Percentiles rank a stretch among this genome's conserved stretches.
phyloP scores from a whole-genome alignment of 148 eudicot genomes.

The Fagopyrum esculentum region DNA sequence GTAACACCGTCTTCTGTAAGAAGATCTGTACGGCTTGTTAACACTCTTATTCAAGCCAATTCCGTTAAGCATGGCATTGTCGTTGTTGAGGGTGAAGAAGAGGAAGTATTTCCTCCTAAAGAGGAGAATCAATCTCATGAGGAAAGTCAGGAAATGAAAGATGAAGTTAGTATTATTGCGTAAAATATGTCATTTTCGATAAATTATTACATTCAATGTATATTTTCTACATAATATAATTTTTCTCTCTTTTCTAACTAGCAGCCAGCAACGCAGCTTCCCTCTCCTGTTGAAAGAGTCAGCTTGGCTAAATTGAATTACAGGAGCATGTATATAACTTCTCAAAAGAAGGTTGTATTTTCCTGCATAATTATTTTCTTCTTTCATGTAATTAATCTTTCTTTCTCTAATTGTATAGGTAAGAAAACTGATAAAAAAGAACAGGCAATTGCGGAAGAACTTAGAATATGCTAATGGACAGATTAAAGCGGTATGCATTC shows the following conservation, averaged over 20 bases:
- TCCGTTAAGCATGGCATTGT: constrained; percentile 23
- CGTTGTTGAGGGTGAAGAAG: constrained; percentile 27
- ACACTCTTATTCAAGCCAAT: constrained; percentile 8
- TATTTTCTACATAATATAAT: neutral
- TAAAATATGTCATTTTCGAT: neutral
- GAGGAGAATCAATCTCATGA: constrained; percentile 19
- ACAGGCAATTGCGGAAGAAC: constrained; percentile 19
- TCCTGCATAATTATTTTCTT: neutral
- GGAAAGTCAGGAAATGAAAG: neutral
- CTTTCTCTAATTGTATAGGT: constrained; percentile 25
- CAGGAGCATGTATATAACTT: constrained; percentile 4
- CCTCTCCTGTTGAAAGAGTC: neutral
- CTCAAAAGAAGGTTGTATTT: constrained; percentile 10
- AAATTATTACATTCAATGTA: neutral
- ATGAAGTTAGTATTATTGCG: constrained; percentile 15
- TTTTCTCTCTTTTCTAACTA: neutral
- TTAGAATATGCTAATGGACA: constrained; percentile 29
- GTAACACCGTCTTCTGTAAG: constrained; percentile 13
- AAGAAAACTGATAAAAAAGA: constrained; percentile 24
- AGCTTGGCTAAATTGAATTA: neutral
- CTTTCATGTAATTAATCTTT: neutral
- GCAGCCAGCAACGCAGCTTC: constrained; percentile 1
- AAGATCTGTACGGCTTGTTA: constrained; percentile 32
- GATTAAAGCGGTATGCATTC: constrained; percentile 28
- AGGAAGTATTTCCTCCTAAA: constrained; percentile 18